A percentile compares a stretch with the other conserved stretches of the same genome.
Evolutionary conservation across 352 stramenopile genomes (phyloP).

Genomic region (Phytopythium vexans): DNA sequence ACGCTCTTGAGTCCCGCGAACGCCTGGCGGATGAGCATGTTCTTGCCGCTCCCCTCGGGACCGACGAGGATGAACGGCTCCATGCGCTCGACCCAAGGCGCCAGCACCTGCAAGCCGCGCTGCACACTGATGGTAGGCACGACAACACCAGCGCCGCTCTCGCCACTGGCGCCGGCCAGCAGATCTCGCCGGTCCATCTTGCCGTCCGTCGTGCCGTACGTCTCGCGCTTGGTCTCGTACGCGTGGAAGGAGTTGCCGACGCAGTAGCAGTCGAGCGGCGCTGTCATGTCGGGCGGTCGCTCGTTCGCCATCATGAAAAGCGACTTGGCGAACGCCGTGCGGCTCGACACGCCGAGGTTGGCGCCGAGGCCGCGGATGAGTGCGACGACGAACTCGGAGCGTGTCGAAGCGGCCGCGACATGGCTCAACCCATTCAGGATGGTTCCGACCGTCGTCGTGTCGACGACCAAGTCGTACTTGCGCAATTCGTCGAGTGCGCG

Average conservation of each 20-base stretch:
- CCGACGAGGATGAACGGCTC: constrained; percentile 95
- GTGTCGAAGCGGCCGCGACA: constrained; percentile 63
- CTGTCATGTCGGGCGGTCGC: constrained; percentile 81
- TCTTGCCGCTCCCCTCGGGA: constrained; percentile 93
- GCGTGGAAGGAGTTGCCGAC: constrained; percentile 55
- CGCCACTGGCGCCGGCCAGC: constrained; percentile 4
- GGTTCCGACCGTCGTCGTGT: constrained; percentile 92
- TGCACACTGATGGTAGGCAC: constrained; percentile 79
- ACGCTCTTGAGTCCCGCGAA: constrained; percentile 79
- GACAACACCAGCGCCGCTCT: constrained; percentile 10
- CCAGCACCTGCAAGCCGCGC: constrained; percentile 84
- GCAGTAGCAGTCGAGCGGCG: constrained; percentile 89
- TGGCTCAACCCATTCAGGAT: constrained; percentile 92
- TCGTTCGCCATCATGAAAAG: constrained; percentile 92
- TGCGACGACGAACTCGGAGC: constrained; percentile 87
- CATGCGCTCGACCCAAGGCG: constrained; percentile 90
- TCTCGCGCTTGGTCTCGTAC: constrained; percentile 82
- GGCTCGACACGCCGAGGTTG: constrained; percentile 80
- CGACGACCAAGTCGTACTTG: constrained; percentile 85
- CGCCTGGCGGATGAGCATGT: constrained; percentile 92
- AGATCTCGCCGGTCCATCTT: constrained; percentile 57
- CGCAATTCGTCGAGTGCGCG: constrained; percentile 82
- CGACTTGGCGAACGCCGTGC: constrained; percentile 86
- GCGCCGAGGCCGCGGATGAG: constrained; percentile 92
- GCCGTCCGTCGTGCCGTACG: constrained; percentile 68